These are phyloP conservation scores for Trichosporon sp. DNA, from an alignment of 1,284 basidiomycete species.

Conservation along the genomic window DNA sequence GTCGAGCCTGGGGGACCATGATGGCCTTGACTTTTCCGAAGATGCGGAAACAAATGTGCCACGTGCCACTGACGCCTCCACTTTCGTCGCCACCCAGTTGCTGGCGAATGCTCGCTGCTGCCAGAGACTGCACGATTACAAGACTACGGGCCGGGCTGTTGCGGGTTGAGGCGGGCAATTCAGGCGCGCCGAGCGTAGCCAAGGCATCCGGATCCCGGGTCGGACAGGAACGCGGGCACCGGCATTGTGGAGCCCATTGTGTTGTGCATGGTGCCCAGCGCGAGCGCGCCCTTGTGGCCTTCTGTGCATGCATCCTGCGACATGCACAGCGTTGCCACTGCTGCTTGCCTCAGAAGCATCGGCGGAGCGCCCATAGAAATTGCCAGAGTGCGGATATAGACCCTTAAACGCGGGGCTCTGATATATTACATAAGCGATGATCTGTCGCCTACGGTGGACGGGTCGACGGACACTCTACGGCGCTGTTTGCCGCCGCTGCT, in stretches of 20 bases:
- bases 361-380: not conserved
- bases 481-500: not conserved
- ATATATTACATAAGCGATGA: not conserved
- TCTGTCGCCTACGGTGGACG: not conserved
- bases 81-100: not conserved
- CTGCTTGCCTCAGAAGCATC: not conserved
- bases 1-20: not conserved
- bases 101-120: not conserved
- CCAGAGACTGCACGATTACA: not conserved
- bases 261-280: not conserved
- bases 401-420: not conserved
- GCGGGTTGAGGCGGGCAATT: not conserved
- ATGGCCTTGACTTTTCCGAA: not conserved
- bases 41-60: not conserved
- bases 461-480: not conserved
- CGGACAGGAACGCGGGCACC: not conserved
- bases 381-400: not conserved
- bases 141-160: too few species aligned
- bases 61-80: not conserved
- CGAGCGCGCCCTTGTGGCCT: too few species aligned
- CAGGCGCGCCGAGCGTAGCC: not conserved
- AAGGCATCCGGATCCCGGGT: not conserved
- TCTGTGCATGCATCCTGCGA: not conserved
- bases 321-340: not conserved
- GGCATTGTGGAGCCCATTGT: not conserved